Conservation (phyloP, 2,329 filamentous ascomycete genomes). For the Pezicula carpinea region DNA sequence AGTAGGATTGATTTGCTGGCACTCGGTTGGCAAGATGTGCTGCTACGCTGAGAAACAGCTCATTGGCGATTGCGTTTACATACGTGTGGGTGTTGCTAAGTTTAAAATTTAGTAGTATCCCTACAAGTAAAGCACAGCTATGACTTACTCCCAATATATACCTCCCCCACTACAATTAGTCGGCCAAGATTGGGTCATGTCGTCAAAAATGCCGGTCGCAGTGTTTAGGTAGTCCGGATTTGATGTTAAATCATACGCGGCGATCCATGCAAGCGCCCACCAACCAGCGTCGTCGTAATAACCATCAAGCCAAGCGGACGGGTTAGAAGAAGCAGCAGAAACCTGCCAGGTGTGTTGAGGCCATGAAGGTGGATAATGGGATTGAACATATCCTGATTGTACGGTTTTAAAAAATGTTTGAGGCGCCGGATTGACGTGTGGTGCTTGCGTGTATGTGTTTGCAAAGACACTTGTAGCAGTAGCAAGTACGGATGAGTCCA, state of each 20-base stretch:
- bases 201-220: constrained; percentile 49
- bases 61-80: constrained; percentile 55
- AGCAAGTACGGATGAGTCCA: constrained; percentile 30
- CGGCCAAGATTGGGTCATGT: constrained; percentile 47
- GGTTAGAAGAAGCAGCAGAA: not conserved
- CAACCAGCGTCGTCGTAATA: constrained; percentile 59
- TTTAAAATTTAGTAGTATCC: no score
- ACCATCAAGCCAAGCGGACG: constrained; percentile 42
- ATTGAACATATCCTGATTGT: not conserved
- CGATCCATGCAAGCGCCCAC: constrained; percentile 57
- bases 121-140: no score
- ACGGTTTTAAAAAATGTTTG: constrained; percentile 7
- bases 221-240: constrained; percentile 46
- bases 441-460: constrained; percentile 34
- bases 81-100: constrained; percentile 30
- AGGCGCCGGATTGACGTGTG: constrained; percentile 17
- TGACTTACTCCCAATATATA: constrained; percentile 45
- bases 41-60: constrained; percentile 49
- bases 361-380: no score
- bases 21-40: constrained; percentile 51
- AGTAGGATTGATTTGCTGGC: constrained; percentile 46
- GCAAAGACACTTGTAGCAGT: constrained; percentile 35
- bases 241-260: constrained; percentile 49
- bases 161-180: constrained; percentile 43
- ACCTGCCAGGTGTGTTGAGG: no score